These are phyloP conservation scores for Fusarium buxicola DNA, from an alignment of 2,329 filamentous ascomycete species.

Conservation along the genomic window DNA sequence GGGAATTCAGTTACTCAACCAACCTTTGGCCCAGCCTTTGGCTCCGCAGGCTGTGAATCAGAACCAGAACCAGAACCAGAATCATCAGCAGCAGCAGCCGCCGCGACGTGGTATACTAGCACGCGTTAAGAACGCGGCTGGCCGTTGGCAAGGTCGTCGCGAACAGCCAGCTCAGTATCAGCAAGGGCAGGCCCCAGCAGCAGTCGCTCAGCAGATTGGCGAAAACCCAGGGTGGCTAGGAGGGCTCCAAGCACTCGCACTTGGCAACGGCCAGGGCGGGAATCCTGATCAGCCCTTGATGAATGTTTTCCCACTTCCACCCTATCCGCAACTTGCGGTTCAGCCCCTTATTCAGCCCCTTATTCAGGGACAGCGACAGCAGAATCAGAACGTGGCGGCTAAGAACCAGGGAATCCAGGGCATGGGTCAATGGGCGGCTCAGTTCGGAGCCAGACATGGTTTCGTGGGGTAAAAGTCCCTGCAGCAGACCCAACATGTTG, in stretches of 20 bases:
- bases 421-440: background rate
- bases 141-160: background rate
- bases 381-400: background rate
- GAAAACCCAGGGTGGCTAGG: background rate
- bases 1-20: background rate
- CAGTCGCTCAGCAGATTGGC: background rate
- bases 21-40: background rate
- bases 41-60: background rate
- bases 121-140: slow-evolving; percentile 7
- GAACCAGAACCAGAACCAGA: background rate
- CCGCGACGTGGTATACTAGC: background rate
- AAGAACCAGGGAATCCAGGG: background rate
- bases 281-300: background rate
- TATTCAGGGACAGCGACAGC: background rate
- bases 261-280: background rate
- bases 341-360: background rate
- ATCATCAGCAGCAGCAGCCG: background rate
- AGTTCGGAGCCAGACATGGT: background rate
- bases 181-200: background rate
- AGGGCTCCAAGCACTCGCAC: too few relatives aligned
- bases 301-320: background rate
- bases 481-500: too few relatives aligned
- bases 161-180: background rate
- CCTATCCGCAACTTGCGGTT: background rate
- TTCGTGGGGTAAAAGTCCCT: background rate